Percentiles rank a stretch among this genome's conserved stretches.
These are phyloP conservation scores for Nectriaceae sp. DNA, from an alignment of 2,329 filamentous ascomycete genomes.

Conservation along the genomic window DNA sequence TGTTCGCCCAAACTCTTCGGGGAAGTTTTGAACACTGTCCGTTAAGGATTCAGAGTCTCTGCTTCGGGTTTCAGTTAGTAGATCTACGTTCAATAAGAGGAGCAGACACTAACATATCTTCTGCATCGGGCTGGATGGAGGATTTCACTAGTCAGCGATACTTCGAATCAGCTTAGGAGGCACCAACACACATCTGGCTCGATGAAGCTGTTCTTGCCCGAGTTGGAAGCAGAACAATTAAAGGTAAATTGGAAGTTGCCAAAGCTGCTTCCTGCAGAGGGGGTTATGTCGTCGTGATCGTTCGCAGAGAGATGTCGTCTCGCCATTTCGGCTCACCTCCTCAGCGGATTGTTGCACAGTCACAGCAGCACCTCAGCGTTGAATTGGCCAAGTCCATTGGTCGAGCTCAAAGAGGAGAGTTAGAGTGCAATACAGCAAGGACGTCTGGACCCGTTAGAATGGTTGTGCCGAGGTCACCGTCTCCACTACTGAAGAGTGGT, in stretches of 20 bases:
- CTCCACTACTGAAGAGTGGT: slow-evolving; percentile 12
- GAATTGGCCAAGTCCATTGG: slow-evolving; percentile 8
- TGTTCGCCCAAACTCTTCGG: slow-evolving; percentile 46
- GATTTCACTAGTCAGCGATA: slow-evolving; percentile 19
- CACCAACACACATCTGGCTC: slow-evolving; percentile 35
- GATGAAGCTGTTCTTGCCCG: slow-evolving; percentile 31
- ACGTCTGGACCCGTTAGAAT: slow-evolving; percentile 11
- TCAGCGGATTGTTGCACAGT: background rate
- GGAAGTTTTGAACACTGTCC: slow-evolving; percentile 44
- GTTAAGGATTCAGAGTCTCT: slow-evolving; percentile 40
- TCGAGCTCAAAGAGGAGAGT: slow-evolving; percentile 4
- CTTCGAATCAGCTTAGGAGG: too few relatives aligned
- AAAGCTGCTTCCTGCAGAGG: slow-evolving; percentile 17
- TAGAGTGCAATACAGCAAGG: too few relatives aligned
- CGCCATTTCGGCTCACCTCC: slow-evolving; percentile 15
- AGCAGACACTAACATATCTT: slow-evolving; percentile 24
- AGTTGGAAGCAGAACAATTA: slow-evolving; percentile 25
- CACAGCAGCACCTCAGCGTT: slow-evolving; percentile 4
- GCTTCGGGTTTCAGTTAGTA: slow-evolving; percentile 17
- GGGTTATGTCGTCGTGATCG: slow-evolving; percentile 13
- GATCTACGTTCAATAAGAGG: background rate
- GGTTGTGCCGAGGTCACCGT: slow-evolving; percentile 15
- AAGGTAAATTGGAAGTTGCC: slow-evolving; percentile 38
- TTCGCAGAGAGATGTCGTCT: slow-evolving; percentile 11
- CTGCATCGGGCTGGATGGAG: slow-evolving; percentile 18